phyloP scores from a whole-genome alignment of 2,329 filamentous ascomycete species.

The Talaromyces piceae region DNA sequence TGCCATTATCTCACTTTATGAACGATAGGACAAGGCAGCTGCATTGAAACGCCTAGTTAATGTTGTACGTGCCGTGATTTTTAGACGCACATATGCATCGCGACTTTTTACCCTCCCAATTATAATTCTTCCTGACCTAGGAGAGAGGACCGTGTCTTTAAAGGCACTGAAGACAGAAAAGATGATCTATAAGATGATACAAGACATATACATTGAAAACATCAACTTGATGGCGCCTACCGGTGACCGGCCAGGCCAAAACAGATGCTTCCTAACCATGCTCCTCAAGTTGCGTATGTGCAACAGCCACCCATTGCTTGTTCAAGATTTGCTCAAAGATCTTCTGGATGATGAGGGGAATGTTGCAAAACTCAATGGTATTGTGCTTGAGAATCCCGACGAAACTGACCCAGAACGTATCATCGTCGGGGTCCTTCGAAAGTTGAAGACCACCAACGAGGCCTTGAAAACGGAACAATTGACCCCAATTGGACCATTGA shows the following conservation, averaged over 20 bases:
- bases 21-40: constrained; percentile 12
- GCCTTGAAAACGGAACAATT: background rate
- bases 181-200: constrained; percentile 3
- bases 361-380: background rate
- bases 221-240: constrained; percentile 2
- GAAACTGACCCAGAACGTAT: background rate
- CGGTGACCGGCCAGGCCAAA: background rate
- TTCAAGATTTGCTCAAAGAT: constrained; percentile 4
- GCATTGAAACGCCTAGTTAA: constrained; percentile 20
- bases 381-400: background rate
- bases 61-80: constrained; percentile 39
- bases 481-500: background rate
- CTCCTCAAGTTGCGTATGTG: constrained; percentile 6
- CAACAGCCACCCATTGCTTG: constrained; percentile 6
- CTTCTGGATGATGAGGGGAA: constrained; percentile 1
- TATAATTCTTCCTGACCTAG: constrained; percentile 46
- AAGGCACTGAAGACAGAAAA: constrained; percentile 22
- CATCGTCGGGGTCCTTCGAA: background rate
- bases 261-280: constrained; percentile 8
- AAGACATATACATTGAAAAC: background rate
- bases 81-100: constrained; percentile 49
- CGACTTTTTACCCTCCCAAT: constrained; percentile 48
- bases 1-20: background rate
- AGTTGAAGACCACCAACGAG: background rate
- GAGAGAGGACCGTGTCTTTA: constrained; percentile 35